Evolutionary conservation across 2,329 filamentous ascomycete species (phyloP).

Genomic region (Ophidiomyces ophidiicola): DNA sequence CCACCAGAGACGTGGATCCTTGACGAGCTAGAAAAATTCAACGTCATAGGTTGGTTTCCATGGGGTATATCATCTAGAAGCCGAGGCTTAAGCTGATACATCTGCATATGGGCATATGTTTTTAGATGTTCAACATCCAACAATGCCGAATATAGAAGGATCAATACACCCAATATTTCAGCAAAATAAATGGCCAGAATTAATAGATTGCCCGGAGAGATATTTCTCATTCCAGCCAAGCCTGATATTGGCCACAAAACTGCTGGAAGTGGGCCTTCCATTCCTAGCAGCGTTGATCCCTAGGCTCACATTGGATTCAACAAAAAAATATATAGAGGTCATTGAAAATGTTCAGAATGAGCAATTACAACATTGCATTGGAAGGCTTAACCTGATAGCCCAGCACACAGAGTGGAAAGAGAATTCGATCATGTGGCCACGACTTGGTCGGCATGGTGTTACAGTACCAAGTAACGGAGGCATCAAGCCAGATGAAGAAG

Average conservation of each 20-base stretch:
- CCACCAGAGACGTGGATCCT: constrained; percentile 9
- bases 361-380: constrained; percentile 3
- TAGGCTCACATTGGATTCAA: background rate
- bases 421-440: constrained; percentile 8
- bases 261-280: constrained; percentile 9
- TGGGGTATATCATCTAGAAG: too few relatives aligned
- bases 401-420: constrained; percentile 12
- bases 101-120: too few relatives aligned
- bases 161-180: constrained; percentile 9
- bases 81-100: too few relatives aligned
- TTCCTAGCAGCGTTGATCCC: constrained; percentile 10
- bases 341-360: background rate
- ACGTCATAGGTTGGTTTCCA: constrained; percentile 8
- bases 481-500: constrained; percentile 9
- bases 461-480: constrained; percentile 5
- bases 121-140: constrained; percentile 4
- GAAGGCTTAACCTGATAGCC: constrained; percentile 7
- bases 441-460: constrained; percentile 7
- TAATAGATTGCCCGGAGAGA: background rate
- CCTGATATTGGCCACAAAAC: constrained; percentile 10
- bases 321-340: constrained; percentile 3
- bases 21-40: constrained; percentile 8
- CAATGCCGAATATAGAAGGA: constrained; percentile 6
- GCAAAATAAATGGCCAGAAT: constrained; percentile 8
- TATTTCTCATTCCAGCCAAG: constrained; percentile 7